phyloP scores from a whole-genome alignment of 768 basidiomycete species.

The Leccinum sublutescens region DNA sequence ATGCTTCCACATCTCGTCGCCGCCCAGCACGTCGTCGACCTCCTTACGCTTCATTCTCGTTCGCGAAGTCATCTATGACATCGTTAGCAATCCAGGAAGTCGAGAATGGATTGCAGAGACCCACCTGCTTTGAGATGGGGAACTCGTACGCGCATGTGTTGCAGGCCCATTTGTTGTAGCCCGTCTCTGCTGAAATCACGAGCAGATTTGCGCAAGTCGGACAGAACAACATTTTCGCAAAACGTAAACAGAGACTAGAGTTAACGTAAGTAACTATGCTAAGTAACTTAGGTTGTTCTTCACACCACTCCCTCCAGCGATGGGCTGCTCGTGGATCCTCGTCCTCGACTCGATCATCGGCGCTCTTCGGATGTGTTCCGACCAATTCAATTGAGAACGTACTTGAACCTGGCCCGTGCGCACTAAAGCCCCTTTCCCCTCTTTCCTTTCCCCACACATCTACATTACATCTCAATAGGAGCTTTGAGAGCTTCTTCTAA shows the following conservation, averaged over 20 bases:
- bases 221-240: constrained; percentile 79
- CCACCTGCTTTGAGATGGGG: constrained; percentile 27
- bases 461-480: background rate
- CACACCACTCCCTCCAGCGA: too few species aligned
- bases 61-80: constrained; percentile 82
- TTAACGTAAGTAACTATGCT: too few species aligned
- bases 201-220: constrained; percentile 91
- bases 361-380: background rate
- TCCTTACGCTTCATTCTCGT: constrained; percentile 84
- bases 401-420: background rate
- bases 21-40: constrained; percentile 94
- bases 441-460: too few species aligned
- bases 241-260: background rate
- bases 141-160: constrained; percentile 96
- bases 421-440: background rate
- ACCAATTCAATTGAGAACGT: background rate
- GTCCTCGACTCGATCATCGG: background rate
- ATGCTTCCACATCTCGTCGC: constrained; percentile 91
- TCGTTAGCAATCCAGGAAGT: background rate
- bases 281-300: too few species aligned
- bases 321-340: too few species aligned
- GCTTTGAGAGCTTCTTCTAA: background rate
- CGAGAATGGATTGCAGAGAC: background rate
- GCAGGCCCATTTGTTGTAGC: constrained; percentile 91
- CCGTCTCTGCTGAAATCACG: constrained; percentile 71